These are phyloP conservation scores for Hypoxylon sp. DNA, from an alignment of 2,329 filamentous ascomycete genomes.

Conservation along the genomic window DNA sequence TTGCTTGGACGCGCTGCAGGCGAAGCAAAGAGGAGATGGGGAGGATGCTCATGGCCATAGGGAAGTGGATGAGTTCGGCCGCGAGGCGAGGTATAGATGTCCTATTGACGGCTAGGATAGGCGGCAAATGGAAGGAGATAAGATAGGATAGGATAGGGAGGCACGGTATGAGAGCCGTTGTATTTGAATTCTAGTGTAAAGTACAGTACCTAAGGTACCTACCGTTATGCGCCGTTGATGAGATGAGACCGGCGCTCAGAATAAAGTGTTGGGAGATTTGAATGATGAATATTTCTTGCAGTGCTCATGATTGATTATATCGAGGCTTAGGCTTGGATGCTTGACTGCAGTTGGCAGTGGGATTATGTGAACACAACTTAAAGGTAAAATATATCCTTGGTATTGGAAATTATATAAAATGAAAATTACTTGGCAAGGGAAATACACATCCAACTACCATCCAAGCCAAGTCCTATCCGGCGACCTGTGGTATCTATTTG, in stretches of 20 bases:
- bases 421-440: too few relatives aligned
- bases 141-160: constrained; percentile 16
- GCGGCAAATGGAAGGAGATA: background rate
- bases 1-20: constrained; percentile 76
- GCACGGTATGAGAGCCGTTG: constrained; percentile 21
- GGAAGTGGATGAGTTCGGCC: constrained; percentile 59
- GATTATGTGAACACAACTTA: too few relatives aligned
- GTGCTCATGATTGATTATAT: too few relatives aligned
- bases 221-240: constrained; percentile 11
- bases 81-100: constrained; percentile 66
- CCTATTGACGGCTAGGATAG: constrained; percentile 66
- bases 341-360: too few relatives aligned
- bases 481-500: constrained; percentile 7
- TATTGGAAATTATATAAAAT: background rate
- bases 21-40: constrained; percentile 62
- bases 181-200: constrained; percentile 41
- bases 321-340: background rate
- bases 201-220: too few relatives aligned
- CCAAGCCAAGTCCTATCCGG: too few relatives aligned
- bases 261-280: constrained; percentile 9
- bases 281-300: too few relatives aligned
- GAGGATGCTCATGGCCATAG: constrained; percentile 50
- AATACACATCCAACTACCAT: too few relatives aligned
- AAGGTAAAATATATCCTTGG: background rate
- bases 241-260: constrained; percentile 13